Conservation (phyloP, 139 green algal species). For the Picochlorum sp. region DNA sequence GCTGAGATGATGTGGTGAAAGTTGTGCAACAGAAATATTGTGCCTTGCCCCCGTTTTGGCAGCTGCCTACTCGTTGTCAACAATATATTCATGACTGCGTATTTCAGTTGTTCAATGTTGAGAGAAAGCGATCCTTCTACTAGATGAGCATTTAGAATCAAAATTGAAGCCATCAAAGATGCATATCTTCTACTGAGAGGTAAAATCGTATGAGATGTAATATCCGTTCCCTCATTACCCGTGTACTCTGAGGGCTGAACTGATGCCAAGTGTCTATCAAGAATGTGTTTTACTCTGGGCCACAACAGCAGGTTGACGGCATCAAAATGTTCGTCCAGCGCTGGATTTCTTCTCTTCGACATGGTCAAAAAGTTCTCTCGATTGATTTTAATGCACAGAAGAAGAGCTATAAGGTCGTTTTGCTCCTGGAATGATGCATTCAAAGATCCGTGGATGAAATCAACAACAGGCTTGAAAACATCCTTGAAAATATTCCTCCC, state of each 20-base stretch:
- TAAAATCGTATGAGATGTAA: background rate
- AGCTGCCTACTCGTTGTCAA: constrained; percentile 39
- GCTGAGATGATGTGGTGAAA: constrained; percentile 69
- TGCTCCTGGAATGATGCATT: constrained; percentile 40
- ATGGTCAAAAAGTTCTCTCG: constrained; percentile 75
- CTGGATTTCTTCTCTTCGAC: constrained; percentile 58
- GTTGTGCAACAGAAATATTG: constrained; percentile 91
- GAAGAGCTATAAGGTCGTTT: constrained; percentile 72
- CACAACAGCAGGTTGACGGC: constrained; percentile 83
- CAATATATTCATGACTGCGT: constrained; percentile 55
- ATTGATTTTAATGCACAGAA: constrained; percentile 95
- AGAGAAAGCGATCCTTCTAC: constrained; percentile 50
- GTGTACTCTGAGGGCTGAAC: constrained; percentile 31
- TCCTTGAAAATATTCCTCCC: constrained; percentile 57
- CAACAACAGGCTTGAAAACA: constrained; percentile 57
- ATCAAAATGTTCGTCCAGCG: constrained; percentile 90
- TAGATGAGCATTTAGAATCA: constrained; percentile 68
- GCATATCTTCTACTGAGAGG: constrained; percentile 53
- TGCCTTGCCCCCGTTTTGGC: constrained; percentile 38
- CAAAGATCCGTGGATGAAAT: constrained; percentile 67
- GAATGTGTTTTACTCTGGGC: constrained; percentile 84
- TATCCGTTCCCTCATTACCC: background rate
- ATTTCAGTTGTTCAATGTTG: constrained; percentile 59
- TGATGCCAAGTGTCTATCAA: constrained; percentile 62
- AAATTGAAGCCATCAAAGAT: constrained; percentile 65